Conservation (phyloP, 2,329 filamentous ascomycete genomes). For the Cryphonectria nitschkei region DNA sequence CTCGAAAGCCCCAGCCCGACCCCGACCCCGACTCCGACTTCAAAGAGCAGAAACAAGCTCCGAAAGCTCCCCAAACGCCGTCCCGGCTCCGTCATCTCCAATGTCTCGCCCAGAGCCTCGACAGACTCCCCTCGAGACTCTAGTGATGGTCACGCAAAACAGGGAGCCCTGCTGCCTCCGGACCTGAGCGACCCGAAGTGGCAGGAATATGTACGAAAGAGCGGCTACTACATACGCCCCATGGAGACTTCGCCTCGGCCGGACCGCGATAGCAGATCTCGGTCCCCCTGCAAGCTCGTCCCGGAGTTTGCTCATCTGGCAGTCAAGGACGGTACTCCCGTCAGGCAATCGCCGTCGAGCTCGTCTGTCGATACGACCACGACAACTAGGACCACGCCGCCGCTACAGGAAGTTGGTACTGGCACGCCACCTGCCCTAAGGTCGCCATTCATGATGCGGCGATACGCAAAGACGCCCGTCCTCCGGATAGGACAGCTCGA, state of each 20-base stretch:
- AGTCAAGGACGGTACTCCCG: constrained; percentile 30
- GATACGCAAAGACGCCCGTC: constrained; percentile 57
- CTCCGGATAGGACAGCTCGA: constrained; percentile 55
- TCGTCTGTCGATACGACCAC: constrained; percentile 24
- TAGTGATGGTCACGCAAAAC: constrained; percentile 25
- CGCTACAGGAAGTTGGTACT: constrained; percentile 8
- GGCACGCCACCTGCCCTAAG: constrained; percentile 29
- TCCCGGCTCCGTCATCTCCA: constrained; percentile 17
- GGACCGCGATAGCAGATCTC: constrained; percentile 19
- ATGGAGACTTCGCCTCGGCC: constrained; percentile 30
- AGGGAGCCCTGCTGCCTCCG: constrained; percentile 34
- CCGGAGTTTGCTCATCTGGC: constrained; percentile 45
- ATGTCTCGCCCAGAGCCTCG: constrained; percentile 31
- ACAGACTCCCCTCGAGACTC: constrained; percentile 27
- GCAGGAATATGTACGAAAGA: constrained; percentile 38
- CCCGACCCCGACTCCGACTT: constrained; percentile 1
- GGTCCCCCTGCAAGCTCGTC: constrained; percentile 31
- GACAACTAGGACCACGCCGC: background rate
- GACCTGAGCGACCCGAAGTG: constrained; percentile 42
- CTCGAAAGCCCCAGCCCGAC: constrained; percentile 11
- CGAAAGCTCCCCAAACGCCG: constrained; percentile 35
- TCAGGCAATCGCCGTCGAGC: constrained; percentile 26
- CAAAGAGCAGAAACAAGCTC: constrained; percentile 39
- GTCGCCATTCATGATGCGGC: constrained; percentile 41
- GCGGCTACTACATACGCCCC: constrained; percentile 34